Conservation (phyloP, 177 flowering plant species). For the Vitis hybrid region DNA sequence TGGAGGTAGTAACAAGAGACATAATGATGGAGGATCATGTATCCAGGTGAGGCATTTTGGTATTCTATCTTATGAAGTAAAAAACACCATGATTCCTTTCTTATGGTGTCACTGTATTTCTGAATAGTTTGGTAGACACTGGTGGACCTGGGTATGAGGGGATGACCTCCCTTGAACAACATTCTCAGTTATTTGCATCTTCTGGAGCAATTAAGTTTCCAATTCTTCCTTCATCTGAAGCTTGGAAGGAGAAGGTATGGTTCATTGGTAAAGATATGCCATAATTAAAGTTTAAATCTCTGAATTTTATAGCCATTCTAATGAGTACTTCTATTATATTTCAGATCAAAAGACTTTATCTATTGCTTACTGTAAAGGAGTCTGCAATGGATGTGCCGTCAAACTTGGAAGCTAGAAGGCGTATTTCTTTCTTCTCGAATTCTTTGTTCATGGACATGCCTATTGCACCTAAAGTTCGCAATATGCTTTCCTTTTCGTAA, state of each 20-base stretch:
- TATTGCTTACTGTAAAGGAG: slow-evolving; percentile 91
- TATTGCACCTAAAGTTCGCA: slow-evolving; percentile 92
- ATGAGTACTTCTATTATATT: background rate
- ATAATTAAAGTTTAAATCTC: background rate
- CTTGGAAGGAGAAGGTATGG: slow-evolving; percentile 91
- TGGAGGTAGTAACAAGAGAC: slow-evolving; percentile 87
- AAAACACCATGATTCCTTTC: background rate
- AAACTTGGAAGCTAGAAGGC: slow-evolving; percentile 93
- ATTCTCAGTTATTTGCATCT: slow-evolving; percentile 78
- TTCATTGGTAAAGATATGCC: background rate
- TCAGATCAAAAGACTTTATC: slow-evolving; percentile 81
- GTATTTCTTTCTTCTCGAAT: slow-evolving; percentile 93
- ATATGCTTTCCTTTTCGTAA: slow-evolving; percentile 99
- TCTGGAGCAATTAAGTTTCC: slow-evolving; percentile 86
- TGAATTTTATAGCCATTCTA: background rate
- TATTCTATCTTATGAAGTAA: background rate
- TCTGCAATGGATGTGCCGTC: slow-evolving; percentile 99
- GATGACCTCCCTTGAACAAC: slow-evolving; percentile 56
- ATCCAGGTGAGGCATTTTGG: slow-evolving; percentile 41
- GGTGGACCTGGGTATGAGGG: slow-evolving; percentile 69
- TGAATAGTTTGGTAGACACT: slow-evolving; percentile 67
- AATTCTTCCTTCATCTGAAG: slow-evolving; percentile 52
- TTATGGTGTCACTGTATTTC: slow-evolving; percentile 4
- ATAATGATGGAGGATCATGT: slow-evolving; percentile 79
- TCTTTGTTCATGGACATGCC: slow-evolving; percentile 99